phyloP scores from a whole-genome alignment of 2,329 filamentous ascomycete genomes.

The Endocalyx cinctus region DNA sequence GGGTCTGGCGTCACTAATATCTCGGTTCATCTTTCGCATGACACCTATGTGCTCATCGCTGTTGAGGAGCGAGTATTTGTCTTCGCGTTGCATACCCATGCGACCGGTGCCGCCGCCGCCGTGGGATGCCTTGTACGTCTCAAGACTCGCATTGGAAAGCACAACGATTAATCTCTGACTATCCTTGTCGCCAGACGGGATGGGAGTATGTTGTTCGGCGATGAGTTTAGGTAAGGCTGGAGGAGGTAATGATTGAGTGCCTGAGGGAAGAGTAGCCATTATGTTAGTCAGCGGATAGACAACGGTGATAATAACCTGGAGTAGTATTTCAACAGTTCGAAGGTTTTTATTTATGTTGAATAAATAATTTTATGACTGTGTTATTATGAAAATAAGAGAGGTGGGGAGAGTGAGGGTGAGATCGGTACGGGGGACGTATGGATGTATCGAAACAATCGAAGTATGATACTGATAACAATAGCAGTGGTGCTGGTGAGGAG shows the following conservation, averaged over 20 bases:
- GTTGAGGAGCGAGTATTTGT: slow-evolving; percentile 96
- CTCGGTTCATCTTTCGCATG: slow-evolving; percentile 98
- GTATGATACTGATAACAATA: too few species aligned
- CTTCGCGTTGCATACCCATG: slow-evolving; percentile 67
- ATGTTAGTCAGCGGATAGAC: too few species aligned
- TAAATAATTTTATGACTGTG: too few species aligned
- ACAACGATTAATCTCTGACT: slow-evolving; percentile 90
- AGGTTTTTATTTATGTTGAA: too few species aligned
- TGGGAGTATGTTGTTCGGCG: slow-evolving; percentile 85
- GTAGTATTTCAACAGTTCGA: too few species aligned
- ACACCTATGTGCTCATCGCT: slow-evolving; percentile 98
- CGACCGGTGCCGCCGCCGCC: slow-evolving; percentile 53
- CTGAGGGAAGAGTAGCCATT: slow-evolving; percentile 42
- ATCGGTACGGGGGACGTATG: too few species aligned
- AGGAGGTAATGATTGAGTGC: slow-evolving; percentile 92
- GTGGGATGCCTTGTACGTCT: slow-evolving; percentile 91
- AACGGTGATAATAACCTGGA: too few species aligned
- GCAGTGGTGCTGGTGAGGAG: too few species aligned
- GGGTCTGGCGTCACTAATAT: slow-evolving; percentile 94
- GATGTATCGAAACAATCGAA: too few species aligned
- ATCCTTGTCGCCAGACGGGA: slow-evolving; percentile 82
- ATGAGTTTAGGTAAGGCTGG: slow-evolving; percentile 87
- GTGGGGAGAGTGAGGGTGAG: too few species aligned
- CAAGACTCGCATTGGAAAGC: slow-evolving; percentile 91
- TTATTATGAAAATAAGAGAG: too few species aligned